Base-by-base conservation (phyloP, 306 rosid genomes). In the Medicago ruthenica region DNA sequence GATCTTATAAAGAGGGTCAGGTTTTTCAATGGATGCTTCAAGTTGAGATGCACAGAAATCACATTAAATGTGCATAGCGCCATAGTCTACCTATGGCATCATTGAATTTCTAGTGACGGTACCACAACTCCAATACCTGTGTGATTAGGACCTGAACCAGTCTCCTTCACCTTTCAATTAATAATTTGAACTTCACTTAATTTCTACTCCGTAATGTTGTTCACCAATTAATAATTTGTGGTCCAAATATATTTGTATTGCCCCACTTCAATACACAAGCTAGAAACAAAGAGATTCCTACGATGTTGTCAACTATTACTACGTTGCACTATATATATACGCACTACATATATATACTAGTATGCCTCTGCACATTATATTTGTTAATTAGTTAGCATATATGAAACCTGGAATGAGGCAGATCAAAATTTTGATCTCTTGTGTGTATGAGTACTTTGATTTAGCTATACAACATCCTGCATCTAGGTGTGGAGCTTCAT, bases 121-220 rank as follows among this genome's bases (percentile, higher is more conserved):
- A 74, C 80, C 83, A 74, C 80, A 67, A 69, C 27, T 51, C 83
- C 83, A 60, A 67, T 69, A 73, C 67, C 64, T 37, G 3, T 34
- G 44, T 74, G 76, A 80, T 22, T 39, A 40, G 21, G 83, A 64
- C 72, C 67, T 54, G 7, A 58, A 58, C 3, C n/a, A 21, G 8
- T 11, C 63, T 50, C 20, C 9, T 14, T 50, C 55, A 70, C 7
- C 74, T 39, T 60, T 76, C 40, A 14, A 9, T 31, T 47, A 21
- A 40, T 55, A 59, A 7, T 54, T 54, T 31, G 9, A 39, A 50
- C 71, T 57, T 67, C 36, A 68, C 60, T 51, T 55, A 9, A 18
- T 55, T 34, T 67, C 74, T 67, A 59, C 48, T n/a, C 71, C 17
- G 6, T 74, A 45, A 67, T 61, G 27, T 50, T 16, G 22, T 63